Base-by-base conservation (phyloP, 2,329 filamentous ascomycete species). In the Sarocladiaceae sp. region DNA sequence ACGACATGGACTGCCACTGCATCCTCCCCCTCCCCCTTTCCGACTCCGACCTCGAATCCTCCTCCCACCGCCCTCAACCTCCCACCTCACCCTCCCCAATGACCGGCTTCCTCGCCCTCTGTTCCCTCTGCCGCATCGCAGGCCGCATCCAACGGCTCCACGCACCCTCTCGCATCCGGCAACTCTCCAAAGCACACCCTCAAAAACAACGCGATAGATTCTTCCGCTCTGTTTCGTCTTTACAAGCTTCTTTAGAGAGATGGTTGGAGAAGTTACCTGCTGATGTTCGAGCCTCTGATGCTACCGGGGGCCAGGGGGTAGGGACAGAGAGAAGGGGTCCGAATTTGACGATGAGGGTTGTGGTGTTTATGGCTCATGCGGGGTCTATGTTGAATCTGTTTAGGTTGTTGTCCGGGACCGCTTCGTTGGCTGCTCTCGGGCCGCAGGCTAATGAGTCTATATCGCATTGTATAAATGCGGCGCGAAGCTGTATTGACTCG, bases 1-100 rank as follows among this genome's bases (percentile, higher is more conserved):
- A 64, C 20, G 64, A 66, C 25, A 55, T 56, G 18, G 64, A 66
- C 48, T 64, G 60, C 26, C 54, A 57, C 54, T 66, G 63, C 42
- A 59, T 62, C 36, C 42, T 66, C 5, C 63, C 64, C 2, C 52
- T 62, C 0, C 55, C 58, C 25, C 26, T 64, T 12, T 53, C 53
- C 17, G 63, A 66, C 36, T 60, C 64, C 8, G 58, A 62, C 1
- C 53, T 65, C 10, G 59, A 60, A 26, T 42, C 37, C n/a, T 42
- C 37, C 4, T 23, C 37, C 28, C 23, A 8, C 7, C 13, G 15
- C 25, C 2, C n/a, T 11, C 26, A 31, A 46, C 35, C 17, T 20
- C 13, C 23, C 48, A 51, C 31, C 37, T 26, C 49, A 11, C 13
- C 55, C 6, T 44, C 53, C 1, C 52, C 59, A 1, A 39, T 59